phyloP scores from a whole-genome alignment of 164 flowering plant genomes.

The Hamamelis virginiana region DNA sequence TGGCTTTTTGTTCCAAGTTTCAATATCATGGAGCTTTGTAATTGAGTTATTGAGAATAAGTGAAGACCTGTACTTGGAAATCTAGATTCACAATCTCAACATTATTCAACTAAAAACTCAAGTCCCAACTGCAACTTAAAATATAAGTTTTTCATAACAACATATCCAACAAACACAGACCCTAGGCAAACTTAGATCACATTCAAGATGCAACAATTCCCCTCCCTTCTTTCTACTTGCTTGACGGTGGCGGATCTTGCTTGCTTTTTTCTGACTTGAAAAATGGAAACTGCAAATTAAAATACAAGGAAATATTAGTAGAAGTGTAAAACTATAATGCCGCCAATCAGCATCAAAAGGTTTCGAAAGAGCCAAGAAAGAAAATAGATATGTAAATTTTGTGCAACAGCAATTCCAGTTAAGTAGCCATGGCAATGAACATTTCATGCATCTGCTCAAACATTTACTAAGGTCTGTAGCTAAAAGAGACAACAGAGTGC shows the following conservation, averaged over 20 bases:
- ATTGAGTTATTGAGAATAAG: not conserved
- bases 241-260: constrained; percentile 8
- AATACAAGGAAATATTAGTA: not conserved
- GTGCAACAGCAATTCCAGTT: too few relatives aligned
- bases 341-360: too few relatives aligned
- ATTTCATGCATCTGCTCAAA: too few relatives aligned
- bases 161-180: not conserved
- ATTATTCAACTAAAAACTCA: constrained; percentile 7
- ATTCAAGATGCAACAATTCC: not conserved
- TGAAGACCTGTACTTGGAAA: not conserved
- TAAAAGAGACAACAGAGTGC: too few relatives aligned
- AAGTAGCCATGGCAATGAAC: too few relatives aligned
- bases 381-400: too few relatives aligned
- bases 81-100: not conserved
- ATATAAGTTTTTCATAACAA: not conserved
- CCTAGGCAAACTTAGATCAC: not conserved
- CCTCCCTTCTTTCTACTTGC: constrained; percentile 2
- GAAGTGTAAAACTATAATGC: not conserved
- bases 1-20: not conserved
- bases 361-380: too few relatives aligned
- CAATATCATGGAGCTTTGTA: not conserved
- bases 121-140: constrained; percentile 4
- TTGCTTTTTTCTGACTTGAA: constrained; percentile 11
- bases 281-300: constrained; percentile 13
- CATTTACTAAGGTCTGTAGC: too few relatives aligned